Percentiles rank a stretch among this genome's conserved stretches.
phyloP scores from a whole-genome alignment of 2,329 filamentous ascomycete genomes.

The Beauveria sp. region DNA sequence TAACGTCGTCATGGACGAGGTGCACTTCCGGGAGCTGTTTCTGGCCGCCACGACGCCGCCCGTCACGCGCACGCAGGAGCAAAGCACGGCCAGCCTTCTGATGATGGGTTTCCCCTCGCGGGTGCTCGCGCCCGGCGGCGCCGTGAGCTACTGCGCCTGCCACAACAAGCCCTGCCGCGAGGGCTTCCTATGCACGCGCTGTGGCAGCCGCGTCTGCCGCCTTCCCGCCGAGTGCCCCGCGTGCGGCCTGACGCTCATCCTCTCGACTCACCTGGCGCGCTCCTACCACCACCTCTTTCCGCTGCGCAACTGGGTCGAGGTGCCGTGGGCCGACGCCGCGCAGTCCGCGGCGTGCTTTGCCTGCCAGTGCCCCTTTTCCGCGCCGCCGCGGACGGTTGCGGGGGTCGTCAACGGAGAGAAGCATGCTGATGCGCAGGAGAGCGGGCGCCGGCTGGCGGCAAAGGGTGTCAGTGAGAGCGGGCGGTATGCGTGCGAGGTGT shows the following conservation, averaged over 20 bases:
- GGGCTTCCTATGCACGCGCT: slow-evolving; percentile 87
- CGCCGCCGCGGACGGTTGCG: slow-evolving; percentile 21
- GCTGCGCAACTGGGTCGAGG: slow-evolving; percentile 82
- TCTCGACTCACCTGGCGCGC: slow-evolving; percentile 87
- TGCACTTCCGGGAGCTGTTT: slow-evolving; percentile 80
- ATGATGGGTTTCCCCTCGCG: slow-evolving; percentile 98
- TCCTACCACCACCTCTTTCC: slow-evolving; percentile 92
- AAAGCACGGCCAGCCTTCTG: slow-evolving; percentile 58
- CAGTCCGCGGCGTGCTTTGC: slow-evolving; percentile 63
- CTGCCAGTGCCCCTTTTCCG: slow-evolving; percentile 66
- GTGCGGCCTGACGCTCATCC: slow-evolving; percentile 84
- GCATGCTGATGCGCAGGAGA: slow-evolving; percentile 12
- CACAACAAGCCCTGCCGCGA: slow-evolving; percentile 75
- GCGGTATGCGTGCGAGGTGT: slow-evolving; percentile 84
- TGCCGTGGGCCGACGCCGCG: slow-evolving; percentile 68
- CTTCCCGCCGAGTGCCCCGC: slow-evolving; percentile 86
- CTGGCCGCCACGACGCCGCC: slow-evolving; percentile 85
- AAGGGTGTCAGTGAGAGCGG: slow-evolving; percentile 77
- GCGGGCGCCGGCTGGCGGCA: slow-evolving; percentile 16
- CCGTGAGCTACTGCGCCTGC: slow-evolving; percentile 77
- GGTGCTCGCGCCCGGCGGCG: slow-evolving; percentile 59
- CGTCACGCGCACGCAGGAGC: slow-evolving; percentile 59
- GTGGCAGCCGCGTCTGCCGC: slow-evolving; percentile 79
- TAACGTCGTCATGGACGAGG: slow-evolving; percentile 68
- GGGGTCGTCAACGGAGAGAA: slow-evolving; percentile 16